Percentiles rank a stretch among this genome's conserved stretches.
These are phyloP conservation scores for Leccinum disarticulatum DNA, from an alignment of 768 basidiomycete species.

Conservation along the genomic window DNA sequence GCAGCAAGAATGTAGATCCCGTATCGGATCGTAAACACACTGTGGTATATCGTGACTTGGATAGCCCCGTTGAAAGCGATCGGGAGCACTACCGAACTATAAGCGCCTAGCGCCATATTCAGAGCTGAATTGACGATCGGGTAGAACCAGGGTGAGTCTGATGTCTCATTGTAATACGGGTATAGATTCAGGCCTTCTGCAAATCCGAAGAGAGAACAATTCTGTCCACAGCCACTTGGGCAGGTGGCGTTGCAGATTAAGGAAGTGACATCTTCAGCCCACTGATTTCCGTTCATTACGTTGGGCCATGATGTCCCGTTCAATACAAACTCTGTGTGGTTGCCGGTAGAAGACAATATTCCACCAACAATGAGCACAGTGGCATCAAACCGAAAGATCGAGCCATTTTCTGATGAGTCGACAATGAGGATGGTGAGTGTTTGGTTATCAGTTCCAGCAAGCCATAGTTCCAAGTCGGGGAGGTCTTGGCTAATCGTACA, in stretches of 20 bases:
- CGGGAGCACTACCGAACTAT: background rate
- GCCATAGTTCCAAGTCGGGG: background rate
- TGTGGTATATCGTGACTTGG: background rate
- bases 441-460: background rate
- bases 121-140: background rate
- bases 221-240: background rate
- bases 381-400: background rate
- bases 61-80: no score
- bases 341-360: background rate
- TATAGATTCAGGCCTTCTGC: background rate
- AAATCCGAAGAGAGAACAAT: background rate
- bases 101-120: background rate
- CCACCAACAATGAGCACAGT: background rate
- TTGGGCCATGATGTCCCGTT: background rate
- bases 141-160: no score
- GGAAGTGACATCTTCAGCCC: constrained; percentile 4
- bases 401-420: background rate
- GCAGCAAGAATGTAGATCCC: background rate
- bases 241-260: background rate
- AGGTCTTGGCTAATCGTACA: no score
- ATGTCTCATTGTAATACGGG: no score
- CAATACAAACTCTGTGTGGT: background rate
- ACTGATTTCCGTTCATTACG: background rate
- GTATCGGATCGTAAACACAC: no score
- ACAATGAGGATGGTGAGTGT: background rate